Evolutionary conservation across 495 filamentous ascomycete genomes (phyloP).

Genomic region (Podospora didyma): DNA sequence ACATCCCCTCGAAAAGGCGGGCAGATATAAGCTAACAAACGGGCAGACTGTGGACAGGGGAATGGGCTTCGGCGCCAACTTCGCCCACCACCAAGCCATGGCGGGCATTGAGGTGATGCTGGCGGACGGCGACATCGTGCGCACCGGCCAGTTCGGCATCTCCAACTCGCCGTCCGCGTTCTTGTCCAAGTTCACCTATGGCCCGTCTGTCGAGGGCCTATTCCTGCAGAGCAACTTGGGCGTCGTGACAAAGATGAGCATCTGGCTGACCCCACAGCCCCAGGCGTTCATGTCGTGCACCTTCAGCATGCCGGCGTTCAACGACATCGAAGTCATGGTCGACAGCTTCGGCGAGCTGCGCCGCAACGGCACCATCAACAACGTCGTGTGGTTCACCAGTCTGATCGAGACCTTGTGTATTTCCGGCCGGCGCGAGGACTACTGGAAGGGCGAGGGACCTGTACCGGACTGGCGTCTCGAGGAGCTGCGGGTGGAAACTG

Average conservation of each 20-base stretch:
- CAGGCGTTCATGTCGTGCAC: slow-evolving; percentile 47
- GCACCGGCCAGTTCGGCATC: slow-evolving; percentile 50
- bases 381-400: slow-evolving; percentile 42
- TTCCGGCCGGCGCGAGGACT: slow-evolving; percentile 39
- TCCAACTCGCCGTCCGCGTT: slow-evolving; percentile 37
- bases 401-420: slow-evolving; percentile 47
- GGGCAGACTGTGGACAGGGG: slow-evolving; percentile 37
- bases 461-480: slow-evolving; percentile 42
- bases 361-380: slow-evolving; percentile 31
- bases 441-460: slow-evolving; percentile 41
- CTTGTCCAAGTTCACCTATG: slow-evolving; percentile 44
- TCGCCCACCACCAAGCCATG: slow-evolving; percentile 45
- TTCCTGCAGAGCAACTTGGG: slow-evolving; percentile 48
- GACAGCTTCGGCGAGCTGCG: slow-evolving; percentile 37
- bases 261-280: slow-evolving; percentile 44
- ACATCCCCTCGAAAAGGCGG: neutral
- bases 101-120: slow-evolving; percentile 49
- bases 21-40: too few relatives aligned
- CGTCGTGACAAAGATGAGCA: slow-evolving; percentile 46
- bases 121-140: slow-evolving; percentile 41
- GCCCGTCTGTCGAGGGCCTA: slow-evolving; percentile 45
- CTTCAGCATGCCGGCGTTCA: slow-evolving; percentile 44
- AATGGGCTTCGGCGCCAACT: slow-evolving; percentile 44
- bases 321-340: slow-evolving; percentile 41
- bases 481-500: slow-evolving; percentile 40